phyloP scores from a whole-genome alignment of 148 eudicot genomes.

The Camellia japonica region DNA sequence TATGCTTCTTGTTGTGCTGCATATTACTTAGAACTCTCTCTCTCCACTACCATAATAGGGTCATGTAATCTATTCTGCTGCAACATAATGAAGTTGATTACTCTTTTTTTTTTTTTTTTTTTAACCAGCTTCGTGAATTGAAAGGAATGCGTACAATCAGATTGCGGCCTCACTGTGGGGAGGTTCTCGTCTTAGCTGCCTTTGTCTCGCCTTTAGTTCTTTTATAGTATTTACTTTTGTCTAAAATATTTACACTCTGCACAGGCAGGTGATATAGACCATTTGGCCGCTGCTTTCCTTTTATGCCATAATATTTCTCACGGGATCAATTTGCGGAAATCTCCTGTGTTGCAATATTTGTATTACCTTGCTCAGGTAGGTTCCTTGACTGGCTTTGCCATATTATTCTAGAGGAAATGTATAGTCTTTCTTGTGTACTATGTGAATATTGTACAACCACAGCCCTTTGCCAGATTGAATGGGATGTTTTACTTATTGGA shows the following conservation, averaged over 20 bases:
- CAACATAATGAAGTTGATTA: not conserved
- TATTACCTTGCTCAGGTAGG: constrained; percentile 82
- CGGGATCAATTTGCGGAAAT: constrained; percentile 74
- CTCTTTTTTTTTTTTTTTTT: constrained; percentile 12
- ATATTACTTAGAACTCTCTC: not conserved
- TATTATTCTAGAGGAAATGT: not conserved
- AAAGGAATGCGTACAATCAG: constrained; percentile 72
- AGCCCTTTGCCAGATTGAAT: not conserved
- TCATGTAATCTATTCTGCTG: not conserved
- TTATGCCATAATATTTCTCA: constrained; percentile 76
- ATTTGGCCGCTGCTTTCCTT: constrained; percentile 81
- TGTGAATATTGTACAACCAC: not conserved
- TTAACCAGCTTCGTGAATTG: constrained; percentile 68
- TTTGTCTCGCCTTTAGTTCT: constrained; percentile 3
- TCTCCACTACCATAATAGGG: not conserved
- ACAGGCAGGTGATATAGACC: constrained; percentile 83
- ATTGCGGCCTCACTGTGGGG: constrained; percentile 85
- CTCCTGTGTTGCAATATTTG: constrained; percentile 77
- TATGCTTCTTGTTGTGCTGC: not conserved
- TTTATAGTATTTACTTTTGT: constrained; percentile 9
- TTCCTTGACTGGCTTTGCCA: constrained; percentile 8
- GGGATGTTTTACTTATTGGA: not conserved
- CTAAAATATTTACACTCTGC: constrained; percentile 5
- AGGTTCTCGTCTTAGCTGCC: constrained; percentile 34
- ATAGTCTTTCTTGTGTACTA: not conserved